Evolutionary conservation across 805 yeast species (phyloP).

Genomic region (Starmera amethionina): DNA sequence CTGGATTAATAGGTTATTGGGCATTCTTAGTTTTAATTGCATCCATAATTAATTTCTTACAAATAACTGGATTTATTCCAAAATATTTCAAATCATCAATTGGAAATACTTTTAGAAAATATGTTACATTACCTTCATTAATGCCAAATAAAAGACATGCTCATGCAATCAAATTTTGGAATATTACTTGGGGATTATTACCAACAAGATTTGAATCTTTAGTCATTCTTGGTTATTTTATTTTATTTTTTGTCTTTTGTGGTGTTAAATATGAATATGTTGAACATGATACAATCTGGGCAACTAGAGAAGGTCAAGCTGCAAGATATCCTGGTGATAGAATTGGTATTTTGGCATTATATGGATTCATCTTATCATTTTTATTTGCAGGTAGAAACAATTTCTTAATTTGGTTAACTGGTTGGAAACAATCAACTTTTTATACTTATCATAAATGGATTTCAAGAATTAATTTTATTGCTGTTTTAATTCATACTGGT

Average conservation of each 20-base stretch:
- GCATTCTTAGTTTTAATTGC: slow-evolving; percentile 31
- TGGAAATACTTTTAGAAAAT: slow-evolving; percentile 8
- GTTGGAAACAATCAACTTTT: slow-evolving; percentile 58
- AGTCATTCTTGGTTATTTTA: slow-evolving; percentile 25
- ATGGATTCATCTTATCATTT: slow-evolving; percentile 40
- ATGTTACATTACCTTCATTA: slow-evolving; percentile 10
- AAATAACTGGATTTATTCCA: slow-evolving; percentile 9
- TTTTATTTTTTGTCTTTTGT: slow-evolving; percentile 5
- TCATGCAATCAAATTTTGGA: slow-evolving; percentile 7
- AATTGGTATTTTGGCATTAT: slow-evolving; percentile 16
- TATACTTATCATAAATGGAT: slow-evolving; percentile 58
- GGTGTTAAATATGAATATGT: slow-evolving; percentile 11
- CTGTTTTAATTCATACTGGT: slow-evolving; percentile 13
- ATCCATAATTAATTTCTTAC: slow-evolving; percentile 19
- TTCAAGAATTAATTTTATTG: slow-evolving; percentile 32
- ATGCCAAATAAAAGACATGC: slow-evolving; percentile 10
- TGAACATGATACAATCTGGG: slow-evolving; percentile 13
- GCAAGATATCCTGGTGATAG: slow-evolving; percentile 19
- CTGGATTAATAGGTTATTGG: slow-evolving; percentile 41
- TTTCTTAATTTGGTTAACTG: slow-evolving; percentile 49
- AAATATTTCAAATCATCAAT: slow-evolving; percentile 7
- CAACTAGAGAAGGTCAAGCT: slow-evolving; percentile 7
- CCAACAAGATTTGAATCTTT: slow-evolving; percentile 19
- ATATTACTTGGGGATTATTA: slow-evolving; percentile 11
- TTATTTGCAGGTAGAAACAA: slow-evolving; percentile 69